Evolutionary conservation across 2,329 filamentous ascomycete genomes (phyloP).

Genomic region (Corynespora cassiicola): DNA sequence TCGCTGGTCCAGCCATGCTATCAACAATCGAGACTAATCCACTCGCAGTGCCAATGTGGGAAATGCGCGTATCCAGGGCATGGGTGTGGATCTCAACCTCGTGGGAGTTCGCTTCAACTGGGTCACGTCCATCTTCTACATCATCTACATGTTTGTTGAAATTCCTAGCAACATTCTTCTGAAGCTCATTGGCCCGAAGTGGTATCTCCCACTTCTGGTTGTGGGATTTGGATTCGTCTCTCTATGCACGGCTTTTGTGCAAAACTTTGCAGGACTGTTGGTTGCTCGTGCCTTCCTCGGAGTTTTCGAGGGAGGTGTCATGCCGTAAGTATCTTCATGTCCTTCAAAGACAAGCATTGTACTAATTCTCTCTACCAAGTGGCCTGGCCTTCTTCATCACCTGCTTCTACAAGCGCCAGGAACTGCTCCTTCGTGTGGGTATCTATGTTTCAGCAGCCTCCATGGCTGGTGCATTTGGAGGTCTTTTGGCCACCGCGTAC

Average conservation of each 20-base stretch:
- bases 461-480: conserved; percentile 65
- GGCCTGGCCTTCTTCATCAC: conserved; percentile 61
- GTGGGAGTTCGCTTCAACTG: conserved; percentile 62
- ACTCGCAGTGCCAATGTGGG: conserved; percentile 52
- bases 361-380: conserved; percentile 9
- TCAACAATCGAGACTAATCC: conserved; percentile 1
- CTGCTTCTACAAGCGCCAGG: conserved; percentile 62
- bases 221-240: conserved; percentile 63
- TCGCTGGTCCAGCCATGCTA: too few relatives aligned
- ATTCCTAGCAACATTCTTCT: conserved; percentile 63
- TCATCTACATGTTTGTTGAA: conserved; percentile 63
- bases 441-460: conserved; percentile 63
- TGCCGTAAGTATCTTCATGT: conserved; percentile 49
- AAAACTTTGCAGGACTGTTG: conserved; percentile 55
- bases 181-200: conserved; percentile 60
- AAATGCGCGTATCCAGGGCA: conserved; percentile 63
- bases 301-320: conserved; percentile 64
- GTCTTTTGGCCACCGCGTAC: conserved; percentile 61
- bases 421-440: conserved; percentile 62
- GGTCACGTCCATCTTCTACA: conserved; percentile 65
- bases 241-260: conserved; percentile 61
- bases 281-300: conserved; percentile 59
- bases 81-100: conserved; percentile 58
- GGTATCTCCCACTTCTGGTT: conserved; percentile 61
- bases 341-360: neutral